Conservation (phyloP, 192 early-diverging fungal genomes). For the Linnemannia exigua region DNA sequence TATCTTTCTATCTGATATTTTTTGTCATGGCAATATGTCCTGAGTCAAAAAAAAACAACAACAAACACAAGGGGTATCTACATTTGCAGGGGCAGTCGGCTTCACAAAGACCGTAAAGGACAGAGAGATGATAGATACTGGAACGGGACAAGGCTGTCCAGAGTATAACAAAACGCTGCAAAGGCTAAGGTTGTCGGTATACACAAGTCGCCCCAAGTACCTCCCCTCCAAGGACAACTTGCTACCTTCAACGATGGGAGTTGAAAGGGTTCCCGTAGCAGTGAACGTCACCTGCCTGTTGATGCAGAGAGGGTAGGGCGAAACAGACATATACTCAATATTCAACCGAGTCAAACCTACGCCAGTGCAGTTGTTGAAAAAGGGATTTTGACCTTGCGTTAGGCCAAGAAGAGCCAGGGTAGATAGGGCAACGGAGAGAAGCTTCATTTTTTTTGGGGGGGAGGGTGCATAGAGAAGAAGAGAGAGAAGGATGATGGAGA, state of each 20-base stretch:
- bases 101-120: no score
- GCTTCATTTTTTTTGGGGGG: not conserved
- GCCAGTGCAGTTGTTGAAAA: conserved; percentile 1
- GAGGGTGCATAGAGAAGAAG: not conserved
- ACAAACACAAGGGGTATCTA: no score
- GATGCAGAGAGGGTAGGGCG: conserved; percentile 14
- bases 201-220: not conserved
- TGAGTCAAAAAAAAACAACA: no score
- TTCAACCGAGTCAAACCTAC: not conserved
- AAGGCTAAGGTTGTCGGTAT: not conserved
- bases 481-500: not conserved
- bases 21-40: no score
- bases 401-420: not conserved
- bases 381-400: not conserved
- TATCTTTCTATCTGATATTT: no score
- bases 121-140: no score
- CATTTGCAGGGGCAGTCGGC: no score
- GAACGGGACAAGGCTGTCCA: not conserved
- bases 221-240: not conserved
- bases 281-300: not conserved
- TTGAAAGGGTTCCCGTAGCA: not conserved
- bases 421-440: not conserved
- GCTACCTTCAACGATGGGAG: not conserved
- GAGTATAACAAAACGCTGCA: not conserved
- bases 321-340: not conserved